phyloP scores from a whole-genome alignment of 1,139 yeast genomes.

The Sugiyamaella pinicola region DNA sequence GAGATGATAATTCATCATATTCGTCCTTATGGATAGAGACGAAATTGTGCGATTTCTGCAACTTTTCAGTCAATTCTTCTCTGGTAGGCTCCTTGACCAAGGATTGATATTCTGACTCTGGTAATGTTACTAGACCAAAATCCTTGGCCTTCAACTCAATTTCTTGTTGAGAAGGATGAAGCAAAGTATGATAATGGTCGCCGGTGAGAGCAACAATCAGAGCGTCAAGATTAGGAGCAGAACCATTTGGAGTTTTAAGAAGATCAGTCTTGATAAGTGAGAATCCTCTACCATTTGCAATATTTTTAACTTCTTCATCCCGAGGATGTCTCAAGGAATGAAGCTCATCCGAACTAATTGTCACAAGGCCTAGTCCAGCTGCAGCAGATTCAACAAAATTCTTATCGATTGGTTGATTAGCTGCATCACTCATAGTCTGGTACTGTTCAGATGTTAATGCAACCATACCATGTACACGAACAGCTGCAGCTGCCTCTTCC shows the following conservation, averaged over 20 bases:
- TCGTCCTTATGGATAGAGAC: conserved; percentile 35
- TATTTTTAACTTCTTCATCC: conserved; percentile 26
- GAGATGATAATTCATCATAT: conserved; percentile 32
- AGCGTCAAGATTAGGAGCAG: not conserved
- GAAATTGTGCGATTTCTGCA: conserved; percentile 26
- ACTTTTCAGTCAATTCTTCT: conserved; percentile 30
- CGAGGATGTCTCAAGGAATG: conserved; percentile 31
- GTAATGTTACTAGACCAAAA: conserved; percentile 32
- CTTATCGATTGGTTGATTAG: conserved; percentile 36
- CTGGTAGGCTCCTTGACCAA: conserved; percentile 28
- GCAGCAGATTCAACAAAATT: conserved; percentile 40
- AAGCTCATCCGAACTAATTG: conserved; percentile 41
- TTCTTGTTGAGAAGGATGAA: conserved; percentile 34
- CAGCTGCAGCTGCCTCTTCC: conserved; percentile 31
- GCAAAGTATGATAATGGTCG: conserved; percentile 27
- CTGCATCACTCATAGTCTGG: conserved; percentile 39
- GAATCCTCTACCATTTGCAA: conserved; percentile 35
- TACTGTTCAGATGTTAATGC: conserved; percentile 37
- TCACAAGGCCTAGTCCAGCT: conserved; percentile 43
- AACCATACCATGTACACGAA: conserved; percentile 36
- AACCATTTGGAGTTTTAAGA: conserved; percentile 9
- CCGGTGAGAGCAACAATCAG: conserved; percentile 34
- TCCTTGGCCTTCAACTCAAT: conserved; percentile 32
- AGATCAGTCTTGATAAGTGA: conserved; percentile 8
- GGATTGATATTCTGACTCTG: conserved; percentile 26